Percentiles rank a stretch among this genome's conserved stretches.
Conservation (phyloP, 2,329 filamentous ascomycete species). For the Penicillium sp. region DNA sequence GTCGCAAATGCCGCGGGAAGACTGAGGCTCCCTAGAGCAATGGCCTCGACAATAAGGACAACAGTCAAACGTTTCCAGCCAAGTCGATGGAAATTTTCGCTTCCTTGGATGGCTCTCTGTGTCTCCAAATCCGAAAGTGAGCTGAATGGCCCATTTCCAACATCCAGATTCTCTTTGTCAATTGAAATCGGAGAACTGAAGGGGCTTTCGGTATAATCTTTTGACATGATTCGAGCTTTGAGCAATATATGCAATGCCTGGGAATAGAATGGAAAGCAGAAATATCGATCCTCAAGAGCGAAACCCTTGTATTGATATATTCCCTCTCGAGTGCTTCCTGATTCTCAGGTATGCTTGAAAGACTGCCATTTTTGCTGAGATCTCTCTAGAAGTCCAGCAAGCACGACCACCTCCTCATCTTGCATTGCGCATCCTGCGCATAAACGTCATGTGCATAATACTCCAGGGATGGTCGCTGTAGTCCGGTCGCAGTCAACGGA, state of each 20-base stretch:
- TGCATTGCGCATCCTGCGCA: background rate
- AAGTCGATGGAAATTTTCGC: constrained; percentile 2
- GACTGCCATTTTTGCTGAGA: background rate
- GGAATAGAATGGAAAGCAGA: background rate
- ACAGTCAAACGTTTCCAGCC: constrained; percentile 10
- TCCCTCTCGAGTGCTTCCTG: background rate
- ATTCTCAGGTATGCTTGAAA: background rate
- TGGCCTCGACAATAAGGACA: constrained; percentile 9
- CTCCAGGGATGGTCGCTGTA: background rate
- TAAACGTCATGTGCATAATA: background rate
- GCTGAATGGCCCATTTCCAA: background rate
- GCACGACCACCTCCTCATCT: background rate
- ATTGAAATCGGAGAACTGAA: background rate
- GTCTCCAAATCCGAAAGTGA: background rate
- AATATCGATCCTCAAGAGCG: background rate
- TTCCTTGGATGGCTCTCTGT: background rate
- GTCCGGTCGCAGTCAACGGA: background rate
- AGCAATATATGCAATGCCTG: background rate
- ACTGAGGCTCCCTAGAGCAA: constrained; percentile 8
- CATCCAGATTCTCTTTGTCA: background rate
- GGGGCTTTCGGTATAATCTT: background rate
- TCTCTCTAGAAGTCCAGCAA: background rate
- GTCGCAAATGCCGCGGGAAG: constrained; percentile 38
- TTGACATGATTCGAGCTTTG: background rate
- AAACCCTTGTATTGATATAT: background rate